Base-by-base conservation (phyloP, 495 filamentous ascomycete species). In the Lichina pygmaea region DNA sequence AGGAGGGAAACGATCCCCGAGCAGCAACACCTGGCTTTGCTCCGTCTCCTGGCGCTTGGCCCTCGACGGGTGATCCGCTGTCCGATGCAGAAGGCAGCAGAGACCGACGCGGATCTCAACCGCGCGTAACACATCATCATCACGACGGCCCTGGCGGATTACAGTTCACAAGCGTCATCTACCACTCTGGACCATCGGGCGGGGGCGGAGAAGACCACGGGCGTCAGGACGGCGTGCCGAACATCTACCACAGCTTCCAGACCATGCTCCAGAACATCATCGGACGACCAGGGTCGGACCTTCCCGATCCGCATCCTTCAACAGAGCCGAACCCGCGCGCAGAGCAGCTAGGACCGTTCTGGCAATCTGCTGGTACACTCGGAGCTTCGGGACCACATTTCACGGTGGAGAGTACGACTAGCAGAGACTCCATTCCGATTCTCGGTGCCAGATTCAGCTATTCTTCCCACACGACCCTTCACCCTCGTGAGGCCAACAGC, bases 1-100 rank as follows among this genome's bases (percentile, higher is more conserved):
- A 48, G 12, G 43, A 13, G 15, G 31, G 46, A n/a, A 49, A 17
- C 15, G 47, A 49, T 13, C 47, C n/a, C 5, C 1, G 34, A 44
- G 6, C 3, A 47, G 17, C 7, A 42, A n/a, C 42, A 48, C 15
- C 39, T 32, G 39, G 11, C 10, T 40, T 31, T 7, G 5, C 38
- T 44, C 46, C 40, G 6, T 45, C 32, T 13, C 39, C n/a, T 33
- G 15, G 30, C 47, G 33, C 34, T 30, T 15, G 33, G n/a, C 34
- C 6, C 6, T 24, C 1, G 33, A 7, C 10, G 31, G 36, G 13
- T 13, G 44, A 31, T 24, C 40, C n/a, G 7, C 24, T 11, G 8
- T 1, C 10, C 36, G 11, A 39, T 39, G 24, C 24, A 24, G 24
- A 24, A 24, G 24, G 24, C 24, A 24, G 24, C 24, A 24, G 24